Base-by-base conservation (phyloP, 306 rosid species). In the Citrullus colocynthis region DNA sequence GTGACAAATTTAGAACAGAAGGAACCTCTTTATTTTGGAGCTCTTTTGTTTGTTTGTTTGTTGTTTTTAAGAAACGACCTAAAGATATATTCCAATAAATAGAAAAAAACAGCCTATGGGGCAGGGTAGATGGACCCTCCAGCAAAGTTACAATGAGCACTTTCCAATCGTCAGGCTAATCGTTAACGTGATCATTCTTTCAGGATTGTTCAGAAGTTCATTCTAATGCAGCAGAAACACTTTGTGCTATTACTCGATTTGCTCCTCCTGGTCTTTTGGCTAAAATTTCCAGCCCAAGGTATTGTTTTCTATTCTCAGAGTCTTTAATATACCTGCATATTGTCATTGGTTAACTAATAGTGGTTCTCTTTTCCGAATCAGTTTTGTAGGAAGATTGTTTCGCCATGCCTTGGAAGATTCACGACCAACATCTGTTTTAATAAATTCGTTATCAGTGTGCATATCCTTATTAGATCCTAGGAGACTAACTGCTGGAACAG, bases 121-220 rank as follows among this genome's bases (percentile, higher is more conserved):
- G 54, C 54, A 48, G 54, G 54, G 54, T 48, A 48, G 54, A 48
- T 48, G 1, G 52, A 13, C 54, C 54, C 6, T 16, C 54, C 1
- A 48, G 54, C 54, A 48, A 48, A 48, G 54, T 17, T 48, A 2
- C 54, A 48, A 48, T 48, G 54, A 48, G 54, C 54, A 48, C 54
- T 48, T 48, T 48, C 54, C 16, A 48, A 5, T 48, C 17, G 54
- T 48, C 42, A 5, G 65, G 54, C 8, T 41, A 49, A 67, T 18
- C 77, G 16, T 49, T 82, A 45, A 78, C 75, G 44, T 61, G 77
- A 80, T 85, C 48, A 55, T 77, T 87, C 55, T 77, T 83, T 59
- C 89, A 96, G 98, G 97, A 93, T 89, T 93, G 85, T 79, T 93
- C 98, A 61, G 98, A 92, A 87, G 96, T 96, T 79, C 99, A 96